Evolutionary conservation across 345 rosid genomes (phyloP).

Genomic region (Adansonia digitata): DNA sequence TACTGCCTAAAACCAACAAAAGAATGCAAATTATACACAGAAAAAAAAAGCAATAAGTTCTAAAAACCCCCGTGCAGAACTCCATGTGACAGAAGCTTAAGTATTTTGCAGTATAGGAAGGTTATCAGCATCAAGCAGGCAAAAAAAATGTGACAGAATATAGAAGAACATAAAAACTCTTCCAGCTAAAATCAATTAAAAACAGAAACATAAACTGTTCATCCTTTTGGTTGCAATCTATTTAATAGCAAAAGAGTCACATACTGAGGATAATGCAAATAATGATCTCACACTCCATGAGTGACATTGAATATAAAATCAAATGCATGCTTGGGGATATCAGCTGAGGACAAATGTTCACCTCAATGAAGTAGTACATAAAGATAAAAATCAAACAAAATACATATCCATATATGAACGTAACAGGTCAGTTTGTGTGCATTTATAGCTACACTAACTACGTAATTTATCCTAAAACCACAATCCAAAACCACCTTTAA

Average conservation of each 20-base stretch:
- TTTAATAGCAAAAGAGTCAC: background rate
- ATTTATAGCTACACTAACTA: background rate
- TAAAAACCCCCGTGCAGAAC: background rate
- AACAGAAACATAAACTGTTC: background rate
- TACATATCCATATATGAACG: background rate
- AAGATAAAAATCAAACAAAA: background rate
- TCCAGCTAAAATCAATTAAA: background rate
- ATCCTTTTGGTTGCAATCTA: background rate
- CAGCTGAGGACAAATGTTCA: background rate
- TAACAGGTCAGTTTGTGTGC: background rate
- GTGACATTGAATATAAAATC: background rate
- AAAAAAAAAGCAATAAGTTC: background rate
- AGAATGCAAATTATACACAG: background rate
- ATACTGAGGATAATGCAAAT: background rate
- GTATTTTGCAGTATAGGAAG: background rate
- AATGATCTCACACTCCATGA: background rate
- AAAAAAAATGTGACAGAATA: background rate
- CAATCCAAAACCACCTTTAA: background rate
- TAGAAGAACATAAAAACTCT: background rate
- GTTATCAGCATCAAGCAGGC: background rate
- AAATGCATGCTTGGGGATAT: background rate
- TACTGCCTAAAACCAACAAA: conserved; percentile 54
- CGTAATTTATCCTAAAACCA: background rate
- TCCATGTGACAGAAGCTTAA: background rate
- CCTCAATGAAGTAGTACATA: background rate